Evolutionary conservation across 73 alveolate genomes (phyloP).

Genomic region (Loxodes magnus): DNA sequence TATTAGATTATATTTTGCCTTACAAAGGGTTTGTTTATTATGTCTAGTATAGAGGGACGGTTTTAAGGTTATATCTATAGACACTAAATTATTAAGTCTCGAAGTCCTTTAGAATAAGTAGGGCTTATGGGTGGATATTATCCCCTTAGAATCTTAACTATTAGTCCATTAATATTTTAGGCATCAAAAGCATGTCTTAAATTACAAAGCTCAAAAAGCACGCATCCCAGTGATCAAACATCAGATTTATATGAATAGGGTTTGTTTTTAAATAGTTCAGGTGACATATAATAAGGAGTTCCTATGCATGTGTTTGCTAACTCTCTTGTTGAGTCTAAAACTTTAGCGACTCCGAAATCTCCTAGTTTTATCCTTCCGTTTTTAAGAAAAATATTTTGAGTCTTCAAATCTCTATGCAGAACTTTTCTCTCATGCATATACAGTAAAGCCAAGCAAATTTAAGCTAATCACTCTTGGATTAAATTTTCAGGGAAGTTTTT

Average conservation of each 20-base stretch:
- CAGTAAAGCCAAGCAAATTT: conserved; percentile 87
- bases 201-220: conserved; percentile 94
- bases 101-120: conserved; percentile 73
- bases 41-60: conserved; percentile 90
- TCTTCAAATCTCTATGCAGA: conserved; percentile 94
- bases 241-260: conserved; percentile 95
- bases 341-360: conserved; percentile 97
- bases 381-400: conserved; percentile 91
- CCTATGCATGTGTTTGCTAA: conserved; percentile 95
- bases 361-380: conserved; percentile 95
- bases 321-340: conserved; percentile 86
- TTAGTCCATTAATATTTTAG: conserved; percentile 90
- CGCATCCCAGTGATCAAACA: conserved; percentile 98
- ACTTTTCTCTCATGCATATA: conserved; percentile 95
- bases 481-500: conserved; percentile 80
- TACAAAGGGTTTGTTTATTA: conserved; percentile 81
- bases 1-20: conserved; percentile 71
- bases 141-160: conserved; percentile 91
- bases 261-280: conserved; percentile 92
- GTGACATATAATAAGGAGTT: conserved; percentile 82
- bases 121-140: conserved; percentile 82
- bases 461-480: conserved; percentile 87
- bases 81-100: conserved; percentile 84
- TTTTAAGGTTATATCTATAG: conserved; percentile 74
- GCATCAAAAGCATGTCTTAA: conserved; percentile 97